phyloP scores from a whole-genome alignment of 2,329 filamentous ascomycete genomes.

The Chaetomium sp. region DNA sequence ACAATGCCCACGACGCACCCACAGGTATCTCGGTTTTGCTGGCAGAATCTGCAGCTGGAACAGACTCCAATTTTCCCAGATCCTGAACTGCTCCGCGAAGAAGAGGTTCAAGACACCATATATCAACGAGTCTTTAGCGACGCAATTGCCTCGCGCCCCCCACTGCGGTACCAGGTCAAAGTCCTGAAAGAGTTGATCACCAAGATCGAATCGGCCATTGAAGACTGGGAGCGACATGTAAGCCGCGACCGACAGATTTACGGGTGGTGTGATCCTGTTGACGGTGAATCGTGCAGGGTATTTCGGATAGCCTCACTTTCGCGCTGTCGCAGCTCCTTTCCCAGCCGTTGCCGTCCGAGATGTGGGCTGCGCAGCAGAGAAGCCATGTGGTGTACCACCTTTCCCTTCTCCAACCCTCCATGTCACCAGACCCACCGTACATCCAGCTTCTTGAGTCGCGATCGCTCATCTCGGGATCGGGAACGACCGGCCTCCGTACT shows the following conservation, averaged over 20 bases:
- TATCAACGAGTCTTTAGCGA: conserved; percentile 61
- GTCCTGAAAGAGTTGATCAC: conserved; percentile 67
- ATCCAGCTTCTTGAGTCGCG: conserved; percentile 65
- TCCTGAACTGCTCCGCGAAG: conserved; percentile 48
- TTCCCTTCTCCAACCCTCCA: conserved; percentile 29
- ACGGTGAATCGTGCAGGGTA: conserved; percentile 50
- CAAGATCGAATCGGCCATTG: conserved; percentile 66
- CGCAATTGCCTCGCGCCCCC: conserved; percentile 51
- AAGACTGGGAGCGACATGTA: conserved; percentile 84
- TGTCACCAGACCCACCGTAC: conserved; percentile 8
- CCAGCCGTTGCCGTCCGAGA: conserved; percentile 56
- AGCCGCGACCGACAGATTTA: conserved; percentile 31
- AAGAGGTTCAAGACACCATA: conserved; percentile 59
- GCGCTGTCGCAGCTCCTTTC: conserved; percentile 59
- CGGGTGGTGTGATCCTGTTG: neutral
- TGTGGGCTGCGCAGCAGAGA: conserved; percentile 61
- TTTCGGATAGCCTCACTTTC: conserved; percentile 73
- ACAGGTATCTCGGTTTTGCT: conserved; percentile 47
- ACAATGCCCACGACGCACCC: neutral
- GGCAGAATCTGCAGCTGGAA: conserved; percentile 76
- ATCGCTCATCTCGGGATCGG: conserved; percentile 60
- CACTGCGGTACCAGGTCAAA: conserved; percentile 61
- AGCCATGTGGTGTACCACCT: conserved; percentile 67
- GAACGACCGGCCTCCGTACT: conserved; percentile 70
- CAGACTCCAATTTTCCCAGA: conserved; percentile 58